phyloP scores from a whole-genome alignment of 495 filamentous ascomycete species.

The Daldinia decipiens region DNA sequence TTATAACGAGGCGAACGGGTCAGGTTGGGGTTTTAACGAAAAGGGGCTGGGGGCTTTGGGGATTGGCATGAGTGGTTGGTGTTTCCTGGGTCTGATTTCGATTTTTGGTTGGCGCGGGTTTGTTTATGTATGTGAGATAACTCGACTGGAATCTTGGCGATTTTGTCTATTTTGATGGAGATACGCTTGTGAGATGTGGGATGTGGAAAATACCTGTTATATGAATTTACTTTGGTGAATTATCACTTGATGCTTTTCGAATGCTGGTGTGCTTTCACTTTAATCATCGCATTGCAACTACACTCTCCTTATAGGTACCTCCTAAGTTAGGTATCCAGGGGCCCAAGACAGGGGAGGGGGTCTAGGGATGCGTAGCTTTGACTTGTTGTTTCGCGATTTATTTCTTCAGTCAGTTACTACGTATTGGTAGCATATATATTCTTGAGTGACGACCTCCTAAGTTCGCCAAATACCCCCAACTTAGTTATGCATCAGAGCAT shows the following conservation, averaged over 20 bases:
- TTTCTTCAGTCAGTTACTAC: background rate
- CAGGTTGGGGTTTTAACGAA: conserved; percentile 3
- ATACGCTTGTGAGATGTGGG: background rate
- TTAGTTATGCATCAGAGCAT: conserved; percentile 59
- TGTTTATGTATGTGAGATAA: conserved; percentile 3
- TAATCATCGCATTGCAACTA: background rate
- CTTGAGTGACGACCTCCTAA: background rate
- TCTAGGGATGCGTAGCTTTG: background rate
- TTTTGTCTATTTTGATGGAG: background rate
- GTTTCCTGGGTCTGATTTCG: conserved; percentile 18
- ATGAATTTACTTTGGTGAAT: background rate
- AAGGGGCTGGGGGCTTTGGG: conserved; percentile 3
- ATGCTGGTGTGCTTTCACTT: background rate
- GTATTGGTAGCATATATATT: too few relatives aligned
- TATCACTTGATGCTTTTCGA: background rate
- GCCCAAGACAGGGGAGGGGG: too few relatives aligned
- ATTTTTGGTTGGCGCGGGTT: conserved; percentile 2
- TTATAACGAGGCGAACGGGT: conserved; percentile 1
- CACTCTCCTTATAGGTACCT: too few relatives aligned
- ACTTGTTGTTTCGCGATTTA: background rate
- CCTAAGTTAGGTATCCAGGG: too few relatives aligned
- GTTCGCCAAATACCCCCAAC: background rate
- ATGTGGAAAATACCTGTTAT: background rate
- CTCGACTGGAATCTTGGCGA: conserved; percentile 1
- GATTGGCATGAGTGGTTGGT: conserved; percentile 30